Percentiles rank a stretch among this genome's conserved stretches.
phyloP scores from a whole-genome alignment of 805 yeast genomes.

The Pichia thaimueangensis region DNA sequence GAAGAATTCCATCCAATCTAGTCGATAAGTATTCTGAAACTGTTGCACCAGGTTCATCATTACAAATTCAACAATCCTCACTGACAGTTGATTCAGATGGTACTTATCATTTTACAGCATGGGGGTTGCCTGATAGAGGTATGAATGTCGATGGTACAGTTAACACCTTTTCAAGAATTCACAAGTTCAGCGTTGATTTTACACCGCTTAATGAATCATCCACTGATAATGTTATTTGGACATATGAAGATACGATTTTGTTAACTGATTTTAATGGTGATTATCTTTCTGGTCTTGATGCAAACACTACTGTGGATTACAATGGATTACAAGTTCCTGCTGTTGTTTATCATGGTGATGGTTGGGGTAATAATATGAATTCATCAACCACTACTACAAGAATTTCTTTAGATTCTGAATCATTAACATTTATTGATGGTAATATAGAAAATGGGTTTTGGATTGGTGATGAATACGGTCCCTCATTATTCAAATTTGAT shows the following conservation, averaged over 20 bases:
- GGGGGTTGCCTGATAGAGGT: conserved; percentile 30
- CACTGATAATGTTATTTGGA: conserved; percentile 23
- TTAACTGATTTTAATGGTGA: conserved; percentile 28
- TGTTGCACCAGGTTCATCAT: conserved; percentile 29
- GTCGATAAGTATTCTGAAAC: conserved; percentile 28
- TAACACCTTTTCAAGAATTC: conserved; percentile 24
- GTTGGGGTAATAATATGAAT: conserved; percentile 24
- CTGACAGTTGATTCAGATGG: conserved; percentile 18
- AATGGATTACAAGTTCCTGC: conserved; percentile 27
- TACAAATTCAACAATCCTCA: conserved; percentile 22
- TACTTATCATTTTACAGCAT: conserved; percentile 24
- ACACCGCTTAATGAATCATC: conserved; percentile 21
- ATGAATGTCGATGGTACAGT: conserved; percentile 30
- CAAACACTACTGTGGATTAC: conserved; percentile 22
- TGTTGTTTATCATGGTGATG: conserved; percentile 25
- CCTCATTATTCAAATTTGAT: conserved; percentile 25
- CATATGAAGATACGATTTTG: conserved; percentile 24
- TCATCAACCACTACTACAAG: conserved; percentile 20
- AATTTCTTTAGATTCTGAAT: conserved; percentile 29
- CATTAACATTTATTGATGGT: conserved; percentile 24
- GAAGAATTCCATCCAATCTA: conserved; percentile 22
- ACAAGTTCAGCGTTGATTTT: conserved; percentile 21
- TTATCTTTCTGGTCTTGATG: conserved; percentile 26
- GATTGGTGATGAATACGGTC: conserved; percentile 32
- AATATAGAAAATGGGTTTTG: conserved; percentile 29